phyloP scores from a whole-genome alignment of 176 grass and related monocot species.

The Triticum turgidum region DNA sequence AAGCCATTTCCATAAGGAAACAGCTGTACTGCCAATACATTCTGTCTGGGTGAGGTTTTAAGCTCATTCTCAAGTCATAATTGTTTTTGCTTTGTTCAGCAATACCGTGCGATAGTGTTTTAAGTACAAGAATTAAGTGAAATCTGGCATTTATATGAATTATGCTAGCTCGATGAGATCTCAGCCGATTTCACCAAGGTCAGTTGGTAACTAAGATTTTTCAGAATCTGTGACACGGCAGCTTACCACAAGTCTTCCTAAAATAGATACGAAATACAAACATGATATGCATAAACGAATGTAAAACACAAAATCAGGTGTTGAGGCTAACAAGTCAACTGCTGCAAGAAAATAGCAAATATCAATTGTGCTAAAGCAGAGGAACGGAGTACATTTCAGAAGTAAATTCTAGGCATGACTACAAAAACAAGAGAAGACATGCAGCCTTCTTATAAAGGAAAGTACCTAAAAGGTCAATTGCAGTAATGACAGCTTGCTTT shows the following conservation, averaged over 20 bases:
- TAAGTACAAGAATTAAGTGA: neutral
- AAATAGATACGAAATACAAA: slow-evolving; percentile 5
- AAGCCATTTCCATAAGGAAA: slow-evolving; percentile 8
- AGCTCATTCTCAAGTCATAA: neutral
- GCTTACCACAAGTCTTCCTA: neutral
- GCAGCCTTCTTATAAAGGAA: slow-evolving; percentile 1
- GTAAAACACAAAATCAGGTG: slow-evolving; percentile 12
- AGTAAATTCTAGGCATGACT: neutral
- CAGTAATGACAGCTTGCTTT: slow-evolving; percentile 99
- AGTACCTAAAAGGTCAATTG: slow-evolving; percentile 94
- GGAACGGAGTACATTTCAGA: neutral
- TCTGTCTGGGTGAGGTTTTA: neutral
- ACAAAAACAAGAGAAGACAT: neutral
- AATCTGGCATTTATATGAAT: neutral
- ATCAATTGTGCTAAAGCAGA: slow-evolving; percentile 15
- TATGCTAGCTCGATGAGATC: slow-evolving; percentile 11
- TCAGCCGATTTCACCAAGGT: neutral
- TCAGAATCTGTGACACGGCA: neutral
- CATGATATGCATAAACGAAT: neutral
- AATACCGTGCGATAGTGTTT: neutral
- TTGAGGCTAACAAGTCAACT: neutral
- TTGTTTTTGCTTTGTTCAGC: neutral
- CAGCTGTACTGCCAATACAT: neutral
- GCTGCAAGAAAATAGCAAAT: slow-evolving; percentile 11
- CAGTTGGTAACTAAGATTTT: neutral